Conservation (phyloP, 306 rosid genomes). For the Fragaria nilgerrensis region DNA sequence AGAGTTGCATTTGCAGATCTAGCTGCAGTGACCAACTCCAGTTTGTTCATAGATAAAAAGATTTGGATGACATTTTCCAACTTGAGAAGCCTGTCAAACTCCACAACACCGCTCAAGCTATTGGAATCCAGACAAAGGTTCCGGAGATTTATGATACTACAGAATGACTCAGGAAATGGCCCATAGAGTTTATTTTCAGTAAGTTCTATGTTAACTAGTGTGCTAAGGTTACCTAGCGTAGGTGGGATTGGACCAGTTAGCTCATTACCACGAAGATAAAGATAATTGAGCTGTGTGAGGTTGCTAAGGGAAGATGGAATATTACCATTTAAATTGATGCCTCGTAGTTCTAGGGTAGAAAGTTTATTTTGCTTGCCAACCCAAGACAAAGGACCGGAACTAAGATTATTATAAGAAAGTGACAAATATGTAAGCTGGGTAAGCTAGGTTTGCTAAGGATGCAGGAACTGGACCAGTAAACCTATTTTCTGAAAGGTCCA, state of each 20-base stretch:
- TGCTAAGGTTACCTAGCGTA: conserved; percentile 17
- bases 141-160: neutral
- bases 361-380: neutral
- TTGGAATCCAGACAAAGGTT: rapidly evolving
- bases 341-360: neutral
- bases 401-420: neutral
- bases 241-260: conserved; percentile 3
- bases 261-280: neutral
- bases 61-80: neutral
- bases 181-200: neutral
- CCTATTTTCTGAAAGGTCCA: neutral
- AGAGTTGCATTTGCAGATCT: neutral
- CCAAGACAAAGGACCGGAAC: neutral
- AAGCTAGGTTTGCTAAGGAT: conserved; percentile 4
- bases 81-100: conserved; percentile 9
- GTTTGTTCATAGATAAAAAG: rapidly evolving
- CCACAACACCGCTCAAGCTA: neutral
- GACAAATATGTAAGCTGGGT: neutral
- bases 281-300: neutral
- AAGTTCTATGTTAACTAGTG: neutral
- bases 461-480: conserved; percentile 16
- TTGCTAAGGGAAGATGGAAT: neutral
- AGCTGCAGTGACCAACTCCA: neutral
- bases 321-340: neutral
- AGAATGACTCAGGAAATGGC: neutral